Evolutionary conservation across 2,329 filamentous ascomycete genomes (phyloP), one percentile per base, ranked within the genome.

Genomic region (Cladophialophora bantiana): DNA sequence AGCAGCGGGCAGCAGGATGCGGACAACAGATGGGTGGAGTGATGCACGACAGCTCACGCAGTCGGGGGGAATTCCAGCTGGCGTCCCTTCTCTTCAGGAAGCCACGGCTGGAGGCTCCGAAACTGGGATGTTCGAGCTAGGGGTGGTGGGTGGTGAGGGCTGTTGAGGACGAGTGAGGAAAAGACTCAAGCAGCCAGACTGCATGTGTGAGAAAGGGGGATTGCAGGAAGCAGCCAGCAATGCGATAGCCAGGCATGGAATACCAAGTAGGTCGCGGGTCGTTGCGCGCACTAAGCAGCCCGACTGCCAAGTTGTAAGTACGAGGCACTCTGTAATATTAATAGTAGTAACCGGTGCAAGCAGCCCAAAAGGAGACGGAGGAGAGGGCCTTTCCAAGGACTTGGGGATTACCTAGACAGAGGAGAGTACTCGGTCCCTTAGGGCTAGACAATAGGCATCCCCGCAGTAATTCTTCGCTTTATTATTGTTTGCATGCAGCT

Each of bases 51-150:
- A 50, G 13, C 3, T 50, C 18, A 31, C 18, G 9, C 20, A 50
- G 45, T 10, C n/a, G 45, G 20, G 45, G 40, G 45, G 20, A 26
- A 50, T 12, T 20, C 18, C 20, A 50, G 20, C 45, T 31, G 18
- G 10, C 45, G 20, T 50, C n/a, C 18, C 26, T 26, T 31, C n/a
- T 13, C 20, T 26, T 50, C 45, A 26, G 45, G 45, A 50, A 31
- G 45, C 26, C 18, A 50, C 45, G 18, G 45, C 45, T 50, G 20
- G 10, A 50, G 18, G 18, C 45, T 50, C 45, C 45, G 45, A 50
- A 50, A 50, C 45, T 50, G 45, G 45, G 45, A 50, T 50, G 45
- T 26, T 7, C 10, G 20, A 31, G 45, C 45, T 50, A 50, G 45
- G 45, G 45, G 18, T 48, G 40, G 13, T 42, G 13, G 13, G 40